Evolutionary conservation across 768 basidiomycete genomes (phyloP), one percentile per base, ranked within the genome.

Genomic region (Rhizopogon rudus): DNA sequence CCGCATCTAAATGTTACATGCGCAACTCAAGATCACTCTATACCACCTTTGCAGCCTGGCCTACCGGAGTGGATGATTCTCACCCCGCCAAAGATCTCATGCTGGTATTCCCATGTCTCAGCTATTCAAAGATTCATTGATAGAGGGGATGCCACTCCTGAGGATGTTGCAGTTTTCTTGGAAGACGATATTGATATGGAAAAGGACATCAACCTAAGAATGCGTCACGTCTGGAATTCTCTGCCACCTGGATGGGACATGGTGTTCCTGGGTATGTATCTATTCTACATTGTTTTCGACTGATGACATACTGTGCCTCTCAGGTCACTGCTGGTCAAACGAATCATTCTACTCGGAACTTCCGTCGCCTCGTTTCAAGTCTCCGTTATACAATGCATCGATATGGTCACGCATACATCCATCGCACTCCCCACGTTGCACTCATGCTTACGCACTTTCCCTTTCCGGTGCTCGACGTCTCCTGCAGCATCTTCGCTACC

Each of bases 101-200:
- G 86, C 67, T 89, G 86, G 86, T 72, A 82, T 61, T 88, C 87
- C 1, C 88, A 90, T 65, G 57, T 83, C 10, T 74, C 71, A 31
- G 73, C 77, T 37, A 77, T 89, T 31, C 77, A 72, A 20, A 69
- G 57, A 3, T 73, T 86, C 35, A 64, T 73, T 12, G 61, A 65
- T 9, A 68, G 43, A 71, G 73, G 55, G 51, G 64, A 53, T 45
- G 56, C 29, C 44, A 64, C 44, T 14, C 50, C 46, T 3, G 61
- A 71, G 54, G 73, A 73, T 9, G 72, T 79, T 2, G 73, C 75
- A 0, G 54, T 90, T 8, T 75, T 91, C n/a, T 71, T 90, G 6
- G 89, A 91, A 67, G 90, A 91, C 63, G 90, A 91, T 58, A 72
- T 91, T 9, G 86, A 91, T 63, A 84, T 90, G 81, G 89, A 91